Evolutionary conservation across 768 basidiomycete genomes (phyloP).

Genomic region (Gloeostereum incarnatum): DNA sequence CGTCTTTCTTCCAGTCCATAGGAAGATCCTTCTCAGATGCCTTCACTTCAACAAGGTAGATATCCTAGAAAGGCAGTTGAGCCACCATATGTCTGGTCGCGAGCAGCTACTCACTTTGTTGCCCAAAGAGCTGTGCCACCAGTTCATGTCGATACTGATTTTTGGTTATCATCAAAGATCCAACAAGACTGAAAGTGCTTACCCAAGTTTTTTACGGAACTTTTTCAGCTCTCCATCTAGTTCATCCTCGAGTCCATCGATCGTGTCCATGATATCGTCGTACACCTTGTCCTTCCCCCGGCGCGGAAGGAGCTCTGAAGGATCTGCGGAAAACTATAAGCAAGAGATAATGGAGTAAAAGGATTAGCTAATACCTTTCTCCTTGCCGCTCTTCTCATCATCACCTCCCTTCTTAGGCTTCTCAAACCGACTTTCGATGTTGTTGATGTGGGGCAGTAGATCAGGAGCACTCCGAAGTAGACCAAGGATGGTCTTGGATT

Average conservation of each 20-base stretch:
- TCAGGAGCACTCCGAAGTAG: constrained; percentile 79
- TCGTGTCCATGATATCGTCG: constrained; percentile 68
- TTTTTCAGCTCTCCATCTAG: constrained; percentile 61
- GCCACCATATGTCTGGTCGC: no score
- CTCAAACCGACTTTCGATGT: constrained; percentile 65
- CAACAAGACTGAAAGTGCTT: constrained; percentile 9
- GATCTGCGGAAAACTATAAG: constrained; percentile 26
- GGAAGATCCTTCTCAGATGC: constrained; percentile 58
- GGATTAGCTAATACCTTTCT: constrained; percentile 39
- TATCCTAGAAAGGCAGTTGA: constrained; percentile 48
- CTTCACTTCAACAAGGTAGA: constrained; percentile 78
- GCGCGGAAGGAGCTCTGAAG: constrained; percentile 66
- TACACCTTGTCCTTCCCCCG: constrained; percentile 83
- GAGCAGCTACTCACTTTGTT: constrained; percentile 48
- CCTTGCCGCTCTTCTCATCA: constrained; percentile 15
- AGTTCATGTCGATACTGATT: constrained; percentile 41
- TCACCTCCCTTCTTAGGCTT: constrained; percentile 22
- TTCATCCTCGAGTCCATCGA: constrained; percentile 56
- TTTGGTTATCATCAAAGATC: constrained; percentile 9
- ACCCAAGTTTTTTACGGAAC: constrained; percentile 65
- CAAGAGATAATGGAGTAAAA: not conserved
- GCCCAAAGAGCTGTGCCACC: constrained; percentile 75
- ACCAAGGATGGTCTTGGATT: constrained; percentile 65
- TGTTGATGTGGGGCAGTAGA: constrained; percentile 57
- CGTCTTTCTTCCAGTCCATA: constrained; percentile 72